These are phyloP conservation scores for Pythium insidiosum DNA, from an alignment of 352 stramenopile genomes.

Conservation along the genomic window DNA sequence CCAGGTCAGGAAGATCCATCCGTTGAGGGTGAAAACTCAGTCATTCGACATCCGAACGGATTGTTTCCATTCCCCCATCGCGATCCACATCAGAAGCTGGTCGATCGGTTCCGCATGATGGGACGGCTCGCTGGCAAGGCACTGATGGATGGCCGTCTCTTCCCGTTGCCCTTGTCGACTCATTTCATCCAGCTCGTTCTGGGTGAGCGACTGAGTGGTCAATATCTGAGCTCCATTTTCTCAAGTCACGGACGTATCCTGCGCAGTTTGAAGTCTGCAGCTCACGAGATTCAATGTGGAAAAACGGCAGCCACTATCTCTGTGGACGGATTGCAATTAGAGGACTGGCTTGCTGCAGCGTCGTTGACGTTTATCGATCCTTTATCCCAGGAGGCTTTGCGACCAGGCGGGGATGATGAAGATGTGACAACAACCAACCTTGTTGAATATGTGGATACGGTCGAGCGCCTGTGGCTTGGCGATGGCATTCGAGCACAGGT, in stretches of 20 bases:
- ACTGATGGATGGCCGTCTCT: constrained; percentile 72
- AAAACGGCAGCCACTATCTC: constrained; percentile 30
- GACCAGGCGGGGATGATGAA: constrained; percentile 28
- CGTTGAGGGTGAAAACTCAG: constrained; percentile 20
- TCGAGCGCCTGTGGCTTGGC: constrained; percentile 57
- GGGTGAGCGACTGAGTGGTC: constrained; percentile 42
- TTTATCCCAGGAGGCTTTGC: constrained; percentile 56
- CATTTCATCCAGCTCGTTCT: constrained; percentile 79
- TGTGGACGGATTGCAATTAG: constrained; percentile 43
- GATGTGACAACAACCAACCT: constrained; percentile 52
- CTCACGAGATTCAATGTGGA: constrained; percentile 5
- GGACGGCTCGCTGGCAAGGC: constrained; percentile 73
- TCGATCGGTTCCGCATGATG: constrained; percentile 78
- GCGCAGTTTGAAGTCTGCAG: constrained; percentile 29
- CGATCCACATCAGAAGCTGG: constrained; percentile 17
- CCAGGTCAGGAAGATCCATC: constrained; percentile 25
- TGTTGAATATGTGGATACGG: constrained; percentile 36
- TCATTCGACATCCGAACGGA: constrained; percentile 72
- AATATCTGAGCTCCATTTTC: constrained; percentile 54
- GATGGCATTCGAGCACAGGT: constrained; percentile 58
- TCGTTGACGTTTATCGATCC: constrained; percentile 74
- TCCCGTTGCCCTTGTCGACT: constrained; percentile 59
- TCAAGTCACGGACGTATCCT: constrained; percentile 54
- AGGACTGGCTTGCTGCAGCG: constrained; percentile 59
- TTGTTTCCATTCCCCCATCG: constrained; percentile 65